Base-by-base conservation (phyloP, 1,139 yeast genomes). In the Geotrichum aggregatum region DNA sequence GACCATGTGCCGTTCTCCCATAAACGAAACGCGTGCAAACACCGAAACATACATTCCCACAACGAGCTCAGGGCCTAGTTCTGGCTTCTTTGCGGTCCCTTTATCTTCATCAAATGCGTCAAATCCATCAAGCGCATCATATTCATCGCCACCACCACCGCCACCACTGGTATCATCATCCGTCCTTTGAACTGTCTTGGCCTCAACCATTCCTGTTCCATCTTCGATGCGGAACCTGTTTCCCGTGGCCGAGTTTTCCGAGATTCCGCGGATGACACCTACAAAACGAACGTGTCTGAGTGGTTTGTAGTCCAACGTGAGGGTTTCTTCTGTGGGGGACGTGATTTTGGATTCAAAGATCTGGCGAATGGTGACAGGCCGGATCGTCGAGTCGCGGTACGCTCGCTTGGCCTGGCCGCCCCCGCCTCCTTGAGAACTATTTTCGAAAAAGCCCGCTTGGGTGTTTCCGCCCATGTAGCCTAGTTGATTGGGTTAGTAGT, bases 161-260 rank as follows among this genome's bases (percentile, higher is more conserved):
- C 8, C n/a, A 1, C 21, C 16, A n/a, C n/a, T n/a, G 24, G 47
- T 18, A n/a, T 16, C 22, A 26, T 2, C 44, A 7, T 24, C 22
- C 18, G 39, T 28, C 18, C 16, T 47, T 31, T 34, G 8, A 13
- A 42, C 42, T 10, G 22, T 43, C 4, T 38, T 35, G 19, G 47
- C 52, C 11, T 42, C 47, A 14, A 48, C 21, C 39, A 38, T 48
- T 11, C 52, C 52, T 11, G 52, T 48, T 2, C 52, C 52, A 35
- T 48, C 52, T 22, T 48, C 52, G 28, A 48, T 34, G 14, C 47
- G 28, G 43, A 22, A 48, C 3, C 43, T 35, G 19, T 18, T 35
- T 24, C 52, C 47, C 6, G 47, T 48, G 3, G 44, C 40, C 18
- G 38, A 19, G 13, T 16, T n/a, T n/a, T 31, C 38, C 18, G 24